These are phyloP conservation scores for Dichotomocladium elegans DNA, from an alignment of 371 early-diverging fungal species.

Conservation along the genomic window DNA sequence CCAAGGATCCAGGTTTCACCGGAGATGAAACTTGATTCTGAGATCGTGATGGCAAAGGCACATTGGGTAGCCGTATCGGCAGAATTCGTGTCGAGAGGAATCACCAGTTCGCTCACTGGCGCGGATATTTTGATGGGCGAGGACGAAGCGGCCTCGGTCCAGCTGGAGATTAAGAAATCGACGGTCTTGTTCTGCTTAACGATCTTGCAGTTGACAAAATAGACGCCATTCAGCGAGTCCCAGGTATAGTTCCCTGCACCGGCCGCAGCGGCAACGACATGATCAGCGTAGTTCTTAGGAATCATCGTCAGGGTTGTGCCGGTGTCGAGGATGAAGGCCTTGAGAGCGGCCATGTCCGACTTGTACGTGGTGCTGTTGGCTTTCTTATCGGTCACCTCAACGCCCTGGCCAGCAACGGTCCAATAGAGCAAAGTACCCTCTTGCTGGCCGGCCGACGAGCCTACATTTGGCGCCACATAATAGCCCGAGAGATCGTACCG, in stretches of 20 bases:
- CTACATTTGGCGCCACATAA: no score
- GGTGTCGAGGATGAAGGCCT: conserved; percentile 39
- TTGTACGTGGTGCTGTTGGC: neutral
- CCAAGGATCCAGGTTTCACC: conserved; percentile 25
- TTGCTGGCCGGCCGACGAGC: no score
- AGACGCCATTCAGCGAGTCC: conserved; percentile 2
- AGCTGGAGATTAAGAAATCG: conserved; percentile 1
- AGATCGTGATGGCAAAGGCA: conserved; percentile 41
- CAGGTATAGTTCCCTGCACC: neutral
- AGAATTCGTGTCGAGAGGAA: conserved; percentile 25
- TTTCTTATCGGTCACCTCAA: no score
- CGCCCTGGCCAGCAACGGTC: conserved; percentile 24
- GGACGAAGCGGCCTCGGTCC: neutral
- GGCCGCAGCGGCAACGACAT: conserved; percentile 13
- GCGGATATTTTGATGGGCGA: conserved; percentile 21
- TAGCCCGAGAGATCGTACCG: conserved; percentile 19
- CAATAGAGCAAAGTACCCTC: conserved; percentile 23
- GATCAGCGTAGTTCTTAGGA: conserved; percentile 14
- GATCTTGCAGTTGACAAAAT: conserved; percentile 16
- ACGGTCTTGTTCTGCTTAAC: neutral
- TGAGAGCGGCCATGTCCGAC: conserved; percentile 3
- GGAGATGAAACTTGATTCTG: conserved; percentile 18
- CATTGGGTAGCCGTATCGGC: conserved; percentile 22
- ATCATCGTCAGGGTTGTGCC: conserved; percentile 45
- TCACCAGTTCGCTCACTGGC: conserved; percentile 31